phyloP scores from a whole-genome alignment of 352 stramenopile species.

The Salisapilia sapeloensis region DNA sequence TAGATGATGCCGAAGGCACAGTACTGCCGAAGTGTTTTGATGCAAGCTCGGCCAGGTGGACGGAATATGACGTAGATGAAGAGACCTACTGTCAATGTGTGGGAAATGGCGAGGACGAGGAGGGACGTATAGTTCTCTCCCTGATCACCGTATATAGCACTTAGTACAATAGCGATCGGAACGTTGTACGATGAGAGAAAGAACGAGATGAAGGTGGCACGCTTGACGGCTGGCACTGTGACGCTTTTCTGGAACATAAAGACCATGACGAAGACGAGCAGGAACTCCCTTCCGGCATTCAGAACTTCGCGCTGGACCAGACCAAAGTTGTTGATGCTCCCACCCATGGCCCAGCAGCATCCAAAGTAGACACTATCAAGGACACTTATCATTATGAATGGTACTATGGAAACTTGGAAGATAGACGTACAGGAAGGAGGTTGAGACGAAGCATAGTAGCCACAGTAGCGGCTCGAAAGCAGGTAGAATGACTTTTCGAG shows the following conservation, averaged over 20 bases:
- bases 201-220: constrained; percentile 7
- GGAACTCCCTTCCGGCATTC: constrained; percentile 24
- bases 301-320: constrained; percentile 11
- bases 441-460: constrained; percentile 10
- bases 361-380: constrained; percentile 10
- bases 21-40: constrained; percentile 12
- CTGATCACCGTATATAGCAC: constrained; percentile 2
- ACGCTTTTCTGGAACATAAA: constrained; percentile 35
- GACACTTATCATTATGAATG: too few relatives aligned
- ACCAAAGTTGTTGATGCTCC: constrained; percentile 3
- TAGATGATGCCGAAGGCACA: constrained; percentile 12
- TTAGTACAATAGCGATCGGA: constrained; percentile 10
- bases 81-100: constrained; percentile 5
- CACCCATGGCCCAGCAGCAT: constrained; percentile 2
- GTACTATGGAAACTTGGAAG: too few relatives aligned
- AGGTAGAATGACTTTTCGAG: constrained; percentile 20
- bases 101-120: constrained; percentile 5
- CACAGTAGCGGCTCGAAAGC: constrained; percentile 22
- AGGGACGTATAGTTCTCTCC: constrained; percentile 4
- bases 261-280: constrained; percentile 24
- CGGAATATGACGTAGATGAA: constrained; percentile 8
- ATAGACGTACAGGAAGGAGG: constrained; percentile 3
- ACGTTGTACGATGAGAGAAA: constrained; percentile 11
- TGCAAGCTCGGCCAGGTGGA: constrained; percentile 2
- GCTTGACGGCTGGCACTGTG: constrained; percentile 13